These are phyloP conservation scores for Salinomyces thailandicus DNA, from an alignment of 2,329 filamentous ascomycete genomes.

Conservation along the genomic window DNA sequence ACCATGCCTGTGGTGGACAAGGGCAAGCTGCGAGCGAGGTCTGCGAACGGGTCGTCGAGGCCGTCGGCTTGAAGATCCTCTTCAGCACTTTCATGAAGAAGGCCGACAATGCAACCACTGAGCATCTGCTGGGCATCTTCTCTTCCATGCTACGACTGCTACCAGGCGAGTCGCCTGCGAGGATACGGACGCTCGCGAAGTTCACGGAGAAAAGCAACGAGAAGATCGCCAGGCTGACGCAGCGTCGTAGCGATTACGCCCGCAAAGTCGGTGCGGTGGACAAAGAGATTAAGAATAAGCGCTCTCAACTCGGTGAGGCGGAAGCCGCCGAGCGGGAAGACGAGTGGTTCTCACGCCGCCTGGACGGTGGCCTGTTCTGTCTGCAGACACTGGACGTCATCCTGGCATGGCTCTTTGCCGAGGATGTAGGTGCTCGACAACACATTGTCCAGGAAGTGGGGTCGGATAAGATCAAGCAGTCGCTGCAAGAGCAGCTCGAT, in stretches of 20 bases:
- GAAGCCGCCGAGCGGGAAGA: constrained; percentile 53
- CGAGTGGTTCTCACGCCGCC: constrained; percentile 61
- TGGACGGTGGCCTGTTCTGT: constrained; percentile 77
- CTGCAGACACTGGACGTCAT: constrained; percentile 76
- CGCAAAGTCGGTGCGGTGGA: constrained; percentile 54
- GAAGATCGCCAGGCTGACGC: constrained; percentile 64
- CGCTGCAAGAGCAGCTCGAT: constrained; percentile 58
- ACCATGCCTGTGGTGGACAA: constrained; percentile 62
- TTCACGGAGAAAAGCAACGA: constrained; percentile 92
- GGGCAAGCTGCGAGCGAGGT: constrained; percentile 43
- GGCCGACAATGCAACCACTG: constrained; percentile 54
- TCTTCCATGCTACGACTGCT: constrained; percentile 69
- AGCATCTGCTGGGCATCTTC: constrained; percentile 79
- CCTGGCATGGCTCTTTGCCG: constrained; percentile 81
- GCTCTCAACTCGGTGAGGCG: constrained; percentile 43
- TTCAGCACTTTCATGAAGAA: constrained; percentile 87
- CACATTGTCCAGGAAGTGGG: constrained; percentile 43
- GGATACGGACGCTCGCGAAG: constrained; percentile 81
- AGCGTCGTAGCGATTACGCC: constrained; percentile 61
- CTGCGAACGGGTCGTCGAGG: constrained; percentile 68
- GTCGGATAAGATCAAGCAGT: constrained; percentile 51
- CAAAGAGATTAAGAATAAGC: constrained; percentile 49
- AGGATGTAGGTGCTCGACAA: constrained; percentile 62
- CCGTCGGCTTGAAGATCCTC: constrained; percentile 69
- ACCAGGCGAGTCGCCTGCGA: constrained; percentile 62